Evolutionary conservation across 2,329 filamentous ascomycete species (phyloP), one percentile per base, ranked within the genome.

Genomic region (Fusarium chuoi): DNA sequence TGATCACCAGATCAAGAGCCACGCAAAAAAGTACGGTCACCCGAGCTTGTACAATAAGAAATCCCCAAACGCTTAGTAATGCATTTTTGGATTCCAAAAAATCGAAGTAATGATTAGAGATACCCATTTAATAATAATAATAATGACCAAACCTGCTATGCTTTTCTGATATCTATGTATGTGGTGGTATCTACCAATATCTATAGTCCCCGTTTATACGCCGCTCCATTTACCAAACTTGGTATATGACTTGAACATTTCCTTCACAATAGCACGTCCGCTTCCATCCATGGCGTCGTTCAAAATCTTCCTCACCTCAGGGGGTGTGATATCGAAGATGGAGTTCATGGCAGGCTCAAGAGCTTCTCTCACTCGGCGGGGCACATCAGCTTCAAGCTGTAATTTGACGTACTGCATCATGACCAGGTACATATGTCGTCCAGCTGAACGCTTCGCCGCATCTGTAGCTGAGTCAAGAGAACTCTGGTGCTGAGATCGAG

Each of bases 221-320:
- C 89, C 89, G 58, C 82, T 89, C 89, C 90, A 91, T 83, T 90
- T 91, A 46, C 89, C 89, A 83, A 91, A 91, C 81, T 86, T 89
- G 78, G 85, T 84, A 78, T 90, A 92, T 79, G 87, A 84, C 77
- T 86, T 88, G 71, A 87, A 91, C 84, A 91, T 83, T 67, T 88
- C 86, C 73, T 84, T 84, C 79, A 91, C 85, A 35, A 92, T 86
- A 2, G 87, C 89, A 68, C 90, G 83, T 12, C 89, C 90, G 72
- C 87, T 88, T 7, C 82, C 84, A 77, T 92, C 90, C 81, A 92
- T 85, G 35, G 84, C 85, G 72, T 92, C 90, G 74, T 88, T 90
- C 65, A 92, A 80, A 33, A 90, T 85, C 79, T 86, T 87, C 76
- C 88, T 83, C 51, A 84, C 84, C 65, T 89, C 89, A 9, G 85